A percentile compares a stretch with the other conserved stretches of the same genome.
Evolutionary conservation across 345 rosid genomes (phyloP).

Genomic region (Boechera retrofracta): DNA sequence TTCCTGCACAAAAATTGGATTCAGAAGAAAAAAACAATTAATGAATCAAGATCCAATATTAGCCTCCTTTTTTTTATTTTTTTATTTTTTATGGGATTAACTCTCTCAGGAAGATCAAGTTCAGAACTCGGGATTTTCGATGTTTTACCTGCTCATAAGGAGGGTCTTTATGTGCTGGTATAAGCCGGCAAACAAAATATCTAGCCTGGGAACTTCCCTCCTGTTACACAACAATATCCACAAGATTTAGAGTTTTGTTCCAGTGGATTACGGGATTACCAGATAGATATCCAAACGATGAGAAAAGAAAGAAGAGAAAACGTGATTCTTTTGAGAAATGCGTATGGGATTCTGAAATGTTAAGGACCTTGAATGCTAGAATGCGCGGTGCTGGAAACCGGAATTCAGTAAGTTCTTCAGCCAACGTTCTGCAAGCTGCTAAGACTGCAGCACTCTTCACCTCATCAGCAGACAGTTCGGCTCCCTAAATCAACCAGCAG

Average conservation of each 20-base stretch:
- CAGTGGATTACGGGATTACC: not conserved
- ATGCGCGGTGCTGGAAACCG: conserved; percentile 98
- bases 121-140: not conserved
- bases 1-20: conserved; percentile 59
- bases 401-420: conserved; percentile 89
- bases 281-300: not conserved
- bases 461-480: conserved; percentile 85
- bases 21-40: not conserved
- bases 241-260: conserved; percentile 21
- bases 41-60: not conserved
- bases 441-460: conserved; percentile 87
- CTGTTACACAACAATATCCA: conserved; percentile 50
- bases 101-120: not conserved
- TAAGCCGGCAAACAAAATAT: conserved; percentile 86
- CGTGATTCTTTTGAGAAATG: conserved; percentile 11
- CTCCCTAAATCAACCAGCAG: conserved; percentile 62
- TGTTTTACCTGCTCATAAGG: conserved; percentile 89
- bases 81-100: not conserved
- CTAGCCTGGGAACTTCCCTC: conserved; percentile 97
- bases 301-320: not conserved
- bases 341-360: conserved; percentile 2
- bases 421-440: conserved; percentile 96
- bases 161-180: conserved; percentile 98
- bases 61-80: not conserved
- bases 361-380: conserved; percentile 87